A percentile compares a stretch with the other conserved stretches of the same genome.
These are phyloP conservation scores for Chaetomiaceae sp. DNA, from an alignment of 2,329 filamentous ascomycete species.

Conservation along the genomic window DNA sequence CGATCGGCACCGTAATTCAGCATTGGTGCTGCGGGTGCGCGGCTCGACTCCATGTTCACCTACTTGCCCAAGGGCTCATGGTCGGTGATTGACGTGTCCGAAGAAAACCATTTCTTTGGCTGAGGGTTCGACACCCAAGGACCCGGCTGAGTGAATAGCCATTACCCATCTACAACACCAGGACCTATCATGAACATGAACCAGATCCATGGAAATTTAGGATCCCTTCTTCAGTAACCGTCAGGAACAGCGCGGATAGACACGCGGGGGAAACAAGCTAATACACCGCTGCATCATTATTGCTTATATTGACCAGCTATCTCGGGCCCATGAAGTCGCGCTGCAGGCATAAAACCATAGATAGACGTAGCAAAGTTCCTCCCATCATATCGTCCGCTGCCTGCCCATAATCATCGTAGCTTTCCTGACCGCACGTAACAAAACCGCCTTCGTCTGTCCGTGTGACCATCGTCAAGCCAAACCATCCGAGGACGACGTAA, in stretches of 20 bases:
- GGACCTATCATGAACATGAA: no score
- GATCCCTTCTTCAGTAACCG: no score
- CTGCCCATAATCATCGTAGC: neutral
- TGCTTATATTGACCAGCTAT: conserved; percentile 10
- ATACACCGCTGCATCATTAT: conserved; percentile 12
- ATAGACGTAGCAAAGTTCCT: neutral
- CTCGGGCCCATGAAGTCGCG: neutral
- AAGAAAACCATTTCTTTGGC: no score
- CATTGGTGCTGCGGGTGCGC: neutral
- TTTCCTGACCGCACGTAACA: conserved; percentile 1
- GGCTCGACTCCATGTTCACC: neutral
- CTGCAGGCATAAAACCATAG: conserved; percentile 10
- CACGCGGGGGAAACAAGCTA: neutral
- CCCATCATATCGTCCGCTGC: conserved; percentile 3
- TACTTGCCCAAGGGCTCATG: neutral
- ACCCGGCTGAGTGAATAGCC: no score
- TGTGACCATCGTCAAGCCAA: conserved; percentile 10
- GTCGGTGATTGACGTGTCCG: no score
- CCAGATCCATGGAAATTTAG: no score
- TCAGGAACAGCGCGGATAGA: neutral
- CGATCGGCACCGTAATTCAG: neutral
- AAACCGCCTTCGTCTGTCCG: conserved; percentile 4
- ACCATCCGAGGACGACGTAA: conserved; percentile 1
- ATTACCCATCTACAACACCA: no score
- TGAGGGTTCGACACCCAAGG: no score